These are phyloP conservation scores for Pinguiococcus pyrenoidosus DNA, from an alignment of 108 stramenopile genomes.

Conservation along the genomic window DNA sequence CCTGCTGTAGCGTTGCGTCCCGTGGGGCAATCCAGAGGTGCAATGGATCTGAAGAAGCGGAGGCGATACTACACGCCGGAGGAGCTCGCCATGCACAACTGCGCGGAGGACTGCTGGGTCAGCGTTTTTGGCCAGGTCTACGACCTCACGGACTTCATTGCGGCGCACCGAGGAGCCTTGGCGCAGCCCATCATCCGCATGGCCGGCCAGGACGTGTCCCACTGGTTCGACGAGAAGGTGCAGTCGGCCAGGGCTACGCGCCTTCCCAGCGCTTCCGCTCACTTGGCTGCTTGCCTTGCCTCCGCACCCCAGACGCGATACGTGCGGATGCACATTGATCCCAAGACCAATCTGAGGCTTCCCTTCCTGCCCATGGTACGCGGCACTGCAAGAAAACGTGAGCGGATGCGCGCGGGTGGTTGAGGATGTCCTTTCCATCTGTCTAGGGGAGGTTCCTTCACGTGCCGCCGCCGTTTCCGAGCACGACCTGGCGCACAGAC, in stretches of 20 bases:
- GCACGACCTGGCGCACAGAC: conserved; percentile 31
- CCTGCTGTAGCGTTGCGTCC: too few species aligned
- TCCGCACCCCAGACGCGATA: conserved; percentile 34
- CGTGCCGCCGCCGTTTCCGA: conserved; percentile 38
- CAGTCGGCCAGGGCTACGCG: too few species aligned
- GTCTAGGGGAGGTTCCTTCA: conserved; percentile 23
- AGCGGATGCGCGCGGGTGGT: conserved; percentile 18
- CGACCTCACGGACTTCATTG: conserved; percentile 34
- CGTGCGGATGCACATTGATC: conserved; percentile 36
- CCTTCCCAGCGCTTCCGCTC: too few species aligned
- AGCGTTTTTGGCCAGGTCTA: conserved; percentile 24
- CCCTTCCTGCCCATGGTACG: conserved; percentile 38
- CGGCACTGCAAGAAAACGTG: too few species aligned
- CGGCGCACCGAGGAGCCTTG: conserved; percentile 23
- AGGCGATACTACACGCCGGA: conserved; percentile 29
- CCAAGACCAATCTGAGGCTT: conserved; percentile 27
- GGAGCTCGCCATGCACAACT: conserved; percentile 42
- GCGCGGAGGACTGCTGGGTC: conserved; percentile 49
- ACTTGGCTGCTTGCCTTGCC: too few species aligned
- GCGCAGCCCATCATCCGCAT: conserved; percentile 35
- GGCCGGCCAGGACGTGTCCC: conserved; percentile 40
- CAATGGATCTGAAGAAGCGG: too few species aligned
- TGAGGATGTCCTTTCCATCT: neutral
- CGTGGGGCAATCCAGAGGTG: too few species aligned
- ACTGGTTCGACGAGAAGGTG: conserved; percentile 46